phyloP scores from a whole-genome alignment of 371 early-diverging fungal species.

The Mortierella sp. region DNA sequence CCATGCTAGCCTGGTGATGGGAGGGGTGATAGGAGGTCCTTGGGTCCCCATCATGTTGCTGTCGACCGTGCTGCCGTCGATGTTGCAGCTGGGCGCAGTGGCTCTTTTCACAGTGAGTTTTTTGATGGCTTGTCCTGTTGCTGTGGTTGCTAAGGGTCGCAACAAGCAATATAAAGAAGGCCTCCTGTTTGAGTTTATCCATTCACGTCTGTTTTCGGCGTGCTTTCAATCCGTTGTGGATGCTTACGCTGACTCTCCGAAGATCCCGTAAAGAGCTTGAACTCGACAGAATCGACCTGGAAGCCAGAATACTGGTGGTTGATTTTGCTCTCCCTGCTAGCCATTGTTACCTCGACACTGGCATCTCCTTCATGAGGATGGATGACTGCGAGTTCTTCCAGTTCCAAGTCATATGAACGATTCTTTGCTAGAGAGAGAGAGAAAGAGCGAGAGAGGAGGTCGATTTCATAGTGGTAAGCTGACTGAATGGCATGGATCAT shows the following conservation, averaged over 20 bases:
- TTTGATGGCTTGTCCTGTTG: too few species aligned
- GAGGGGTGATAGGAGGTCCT: not conserved
- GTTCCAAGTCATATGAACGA: conserved; percentile 18
- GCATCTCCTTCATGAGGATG: conserved; percentile 29
- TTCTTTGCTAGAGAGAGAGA: not conserved
- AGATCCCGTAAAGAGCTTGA: conserved; percentile 24
- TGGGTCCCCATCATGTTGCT: not conserved
- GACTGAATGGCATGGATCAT: too few species aligned
- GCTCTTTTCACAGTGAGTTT: too few species aligned
- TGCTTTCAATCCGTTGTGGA: too few species aligned
- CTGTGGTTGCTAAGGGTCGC: too few species aligned
- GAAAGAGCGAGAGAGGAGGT: too few species aligned
- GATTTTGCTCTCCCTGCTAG: conserved; percentile 22
- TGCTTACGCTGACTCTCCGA: too few species aligned
- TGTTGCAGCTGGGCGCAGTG: conserved; percentile 13
- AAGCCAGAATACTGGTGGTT: not conserved
- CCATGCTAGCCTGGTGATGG: conserved; percentile 15
- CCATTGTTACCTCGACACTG: conserved; percentile 17
- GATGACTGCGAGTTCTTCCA: conserved; percentile 28
- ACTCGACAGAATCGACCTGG: conserved; percentile 38
- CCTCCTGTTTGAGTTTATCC: too few species aligned
- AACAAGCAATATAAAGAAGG: too few species aligned
- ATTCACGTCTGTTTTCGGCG: too few species aligned
- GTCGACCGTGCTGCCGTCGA: not conserved
- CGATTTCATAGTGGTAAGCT: too few species aligned